phyloP scores from a whole-genome alignment of 352 stramenopile species.

The Pythium sukuiense region DNA sequence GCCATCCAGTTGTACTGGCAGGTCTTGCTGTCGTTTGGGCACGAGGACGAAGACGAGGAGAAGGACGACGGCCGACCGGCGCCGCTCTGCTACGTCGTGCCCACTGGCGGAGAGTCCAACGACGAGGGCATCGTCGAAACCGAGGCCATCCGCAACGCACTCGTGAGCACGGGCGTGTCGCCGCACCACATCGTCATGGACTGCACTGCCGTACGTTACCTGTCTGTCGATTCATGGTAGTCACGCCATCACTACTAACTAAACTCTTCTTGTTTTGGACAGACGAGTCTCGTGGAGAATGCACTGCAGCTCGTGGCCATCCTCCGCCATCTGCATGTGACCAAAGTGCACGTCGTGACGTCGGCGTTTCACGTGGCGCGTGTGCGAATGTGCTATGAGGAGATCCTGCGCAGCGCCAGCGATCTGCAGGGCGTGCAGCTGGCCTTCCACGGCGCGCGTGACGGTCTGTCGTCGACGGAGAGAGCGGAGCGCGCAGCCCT shows the following conservation, averaged over 20 bases:
- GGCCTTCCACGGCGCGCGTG: slow-evolving; percentile 32
- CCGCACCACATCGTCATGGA: slow-evolving; percentile 73
- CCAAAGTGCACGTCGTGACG: slow-evolving; percentile 38
- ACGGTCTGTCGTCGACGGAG: slow-evolving; percentile 29
- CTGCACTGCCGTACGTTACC: slow-evolving; percentile 48
- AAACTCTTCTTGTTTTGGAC: neutral
- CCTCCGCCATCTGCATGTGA: slow-evolving; percentile 34
- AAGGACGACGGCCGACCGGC: slow-evolving; percentile 12
- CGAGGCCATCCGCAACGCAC: slow-evolving; percentile 52
- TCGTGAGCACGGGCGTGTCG: slow-evolving; percentile 53
- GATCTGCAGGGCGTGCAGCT: slow-evolving; percentile 29
- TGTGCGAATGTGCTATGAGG: slow-evolving; percentile 33
- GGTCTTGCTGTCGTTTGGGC: slow-evolving; percentile 36
- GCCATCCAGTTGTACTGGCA: slow-evolving; percentile 60
- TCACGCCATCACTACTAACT: neutral
- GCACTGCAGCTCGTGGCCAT: slow-evolving; percentile 31
- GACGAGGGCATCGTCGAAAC: slow-evolving; percentile 45
- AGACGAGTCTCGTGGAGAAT: slow-evolving; percentile 47
- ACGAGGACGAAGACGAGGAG: slow-evolving; percentile 31
- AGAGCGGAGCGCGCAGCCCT: slow-evolving; percentile 22
- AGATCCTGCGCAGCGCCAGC: slow-evolving; percentile 24
- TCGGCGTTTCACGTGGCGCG: slow-evolving; percentile 39
- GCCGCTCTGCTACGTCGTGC: slow-evolving; percentile 29
- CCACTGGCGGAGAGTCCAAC: slow-evolving; percentile 40
- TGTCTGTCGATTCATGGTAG: neutral